Base-by-base conservation (phyloP, 768 basidiomycete genomes). In the Saitozyma sp. region DNA sequence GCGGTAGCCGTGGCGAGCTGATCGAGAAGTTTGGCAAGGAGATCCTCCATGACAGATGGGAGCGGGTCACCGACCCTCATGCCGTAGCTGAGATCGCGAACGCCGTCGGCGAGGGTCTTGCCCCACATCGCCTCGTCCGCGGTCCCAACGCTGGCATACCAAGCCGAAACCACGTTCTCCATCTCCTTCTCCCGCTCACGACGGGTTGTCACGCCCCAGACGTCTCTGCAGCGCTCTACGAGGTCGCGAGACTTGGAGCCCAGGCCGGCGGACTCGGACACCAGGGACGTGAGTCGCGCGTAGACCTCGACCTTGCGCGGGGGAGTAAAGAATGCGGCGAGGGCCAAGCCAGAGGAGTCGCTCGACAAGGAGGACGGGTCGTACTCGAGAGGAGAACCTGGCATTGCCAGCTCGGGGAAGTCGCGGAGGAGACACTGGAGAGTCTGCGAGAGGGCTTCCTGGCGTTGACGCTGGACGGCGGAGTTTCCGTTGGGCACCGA, bases 121-220 rank as follows among this genome's bases (percentile, higher is more conserved):
- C 59, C 71, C 61, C 66, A 66, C 1, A 56, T 60, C 6, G 56
- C 54, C 43, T 71, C 73, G 8, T 66, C 66, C 9, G 38, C 40
- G 4, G 56, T 63, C 16, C 68, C 70, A 39, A 77, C 59, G n/a
- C 46, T 54, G 14, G 63, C 57, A 6, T 59, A 56, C 76, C 76
- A 79, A n/a, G 67, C 56, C 9, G 58, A n/a, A 13, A 74, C 43
- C 2, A 71, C 19, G 4, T 50, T 66, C 42, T 72, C 75, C 41
- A 79, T 50, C 60, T 76, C 75, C 45, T 63, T 64, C 64, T 78
- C 71, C 51, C 67, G 60, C 37, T 73, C 68, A 3, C 62, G 50
- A 45, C 67, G 54, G 37, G 62, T 59, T 11, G 64, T 56, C 9
- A 79, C 68, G 3, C 66, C 70, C 78, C 78, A 79, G 6, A 79